phyloP scores from a whole-genome alignment of 2,329 filamentous ascomycete species.

The Diaporthe longicolla region DNA sequence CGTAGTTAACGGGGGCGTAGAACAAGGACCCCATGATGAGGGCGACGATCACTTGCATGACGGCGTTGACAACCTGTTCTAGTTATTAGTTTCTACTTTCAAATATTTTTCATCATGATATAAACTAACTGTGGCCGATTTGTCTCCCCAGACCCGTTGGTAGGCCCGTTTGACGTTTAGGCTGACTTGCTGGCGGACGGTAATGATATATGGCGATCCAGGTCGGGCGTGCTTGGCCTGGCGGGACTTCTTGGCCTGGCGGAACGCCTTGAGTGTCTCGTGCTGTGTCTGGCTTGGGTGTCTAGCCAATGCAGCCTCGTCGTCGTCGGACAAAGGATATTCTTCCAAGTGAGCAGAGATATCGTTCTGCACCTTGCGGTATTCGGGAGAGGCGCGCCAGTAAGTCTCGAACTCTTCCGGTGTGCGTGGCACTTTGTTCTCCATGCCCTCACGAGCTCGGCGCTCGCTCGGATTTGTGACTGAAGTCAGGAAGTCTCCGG shows the following conservation, averaged over 20 bases:
- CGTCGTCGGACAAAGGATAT: constrained; percentile 52
- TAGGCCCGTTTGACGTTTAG: constrained; percentile 66
- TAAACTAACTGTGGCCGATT: constrained; percentile 56
- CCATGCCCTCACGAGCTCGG: constrained; percentile 68
- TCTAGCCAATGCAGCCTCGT: constrained; percentile 52
- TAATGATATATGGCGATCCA: constrained; percentile 71
- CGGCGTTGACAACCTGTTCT: constrained; percentile 52
- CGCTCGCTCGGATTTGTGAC: constrained; percentile 76
- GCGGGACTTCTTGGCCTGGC: constrained; percentile 62
- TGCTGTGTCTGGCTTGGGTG: constrained; percentile 5
- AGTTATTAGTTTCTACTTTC: too few species aligned
- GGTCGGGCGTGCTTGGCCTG: constrained; percentile 68
- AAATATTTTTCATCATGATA: too few species aligned
- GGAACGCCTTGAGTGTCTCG: constrained; percentile 48
- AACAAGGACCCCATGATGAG: constrained; percentile 75
- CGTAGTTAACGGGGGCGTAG: constrained; percentile 57
- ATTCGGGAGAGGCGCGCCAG: constrained; percentile 63
- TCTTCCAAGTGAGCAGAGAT: constrained; percentile 65
- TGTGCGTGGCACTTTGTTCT: constrained; percentile 74
- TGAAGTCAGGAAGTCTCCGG: constrained; percentile 78
- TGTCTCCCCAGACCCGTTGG: constrained; percentile 67
- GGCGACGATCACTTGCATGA: constrained; percentile 67
- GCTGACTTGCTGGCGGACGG: constrained; percentile 65
- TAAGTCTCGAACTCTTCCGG: constrained; percentile 75
- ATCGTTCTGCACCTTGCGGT: constrained; percentile 57